Evolutionary conservation across 1,139 yeast species (phyloP), one percentile per base, ranked within the genome.

Genomic region (Kodamaea sp.): DNA sequence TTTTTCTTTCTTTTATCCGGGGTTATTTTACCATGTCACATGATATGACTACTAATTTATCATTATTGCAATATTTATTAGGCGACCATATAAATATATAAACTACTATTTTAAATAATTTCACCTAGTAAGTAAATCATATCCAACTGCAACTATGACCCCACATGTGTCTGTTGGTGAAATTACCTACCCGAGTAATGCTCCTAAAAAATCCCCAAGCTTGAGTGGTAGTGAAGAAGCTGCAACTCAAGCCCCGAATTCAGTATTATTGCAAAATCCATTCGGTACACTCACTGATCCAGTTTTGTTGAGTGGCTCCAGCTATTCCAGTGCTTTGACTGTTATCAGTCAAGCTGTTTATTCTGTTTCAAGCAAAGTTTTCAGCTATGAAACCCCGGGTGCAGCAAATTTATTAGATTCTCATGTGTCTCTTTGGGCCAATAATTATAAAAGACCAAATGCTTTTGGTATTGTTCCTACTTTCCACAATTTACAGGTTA

Each of bases 301-400:
- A 9, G 59, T 63, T 35, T 62, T 70, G 31, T 52, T 83, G 36
- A 67, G 67, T 39, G 78, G 76, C 28, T 62, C 76, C 10, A 67
- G 64, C 34, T 78, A 81, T 54, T 69, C 80, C 34, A 75, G 87
- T n/a, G 79, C 86, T n/a, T 70, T 72, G 49, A 70, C 79, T 37
- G 65, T 85, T 34, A 75, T 86, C 44, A 75, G 79, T 53, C 85
- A 85, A 48, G 73, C 84, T 5, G 65, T 84, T 29, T 86, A 83
- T 58, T 67, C 84, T 27, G 63, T 82, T 44, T 71, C 83, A 35
- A 70, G 75, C 47, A 74, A 79, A 50, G 71, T 89, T 39, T 89
- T 89, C 63, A 76, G 84, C 43, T 89, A 84, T 52, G 79, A 75
- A 44, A 66, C 83, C 43, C 73, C 84, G 30, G 84, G 85, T 9